Evolutionary conservation across 2,329 filamentous ascomycete species (phyloP).

Genomic region (Tolypocladium nubicola): DNA sequence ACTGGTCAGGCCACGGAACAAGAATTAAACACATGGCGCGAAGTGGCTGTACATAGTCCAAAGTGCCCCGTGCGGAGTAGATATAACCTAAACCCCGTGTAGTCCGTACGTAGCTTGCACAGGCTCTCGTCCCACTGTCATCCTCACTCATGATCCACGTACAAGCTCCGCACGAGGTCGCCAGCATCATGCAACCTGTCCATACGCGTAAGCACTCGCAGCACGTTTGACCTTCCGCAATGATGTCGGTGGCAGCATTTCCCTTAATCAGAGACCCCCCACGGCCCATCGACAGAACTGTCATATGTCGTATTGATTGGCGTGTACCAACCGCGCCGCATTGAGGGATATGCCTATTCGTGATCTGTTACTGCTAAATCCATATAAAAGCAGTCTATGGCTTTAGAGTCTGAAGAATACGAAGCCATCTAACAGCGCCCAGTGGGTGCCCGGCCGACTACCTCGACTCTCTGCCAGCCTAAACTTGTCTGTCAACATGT

Average conservation of each 20-base stretch:
- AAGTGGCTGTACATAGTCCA: neutral
- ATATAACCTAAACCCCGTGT: neutral
- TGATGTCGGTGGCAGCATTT: neutral
- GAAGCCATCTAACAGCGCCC: neutral
- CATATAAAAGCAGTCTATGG: neutral
- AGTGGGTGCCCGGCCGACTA: neutral
- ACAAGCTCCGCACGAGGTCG: neutral
- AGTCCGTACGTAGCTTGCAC: neutral
- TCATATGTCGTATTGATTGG: neutral
- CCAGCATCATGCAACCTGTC: neutral
- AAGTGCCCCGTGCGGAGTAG: too few species aligned
- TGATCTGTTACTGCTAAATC: neutral
- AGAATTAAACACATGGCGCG: neutral
- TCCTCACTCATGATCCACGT: neutral
- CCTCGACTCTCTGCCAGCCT: too few species aligned
- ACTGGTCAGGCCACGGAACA: neutral
- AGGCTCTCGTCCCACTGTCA: neutral
- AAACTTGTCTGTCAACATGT: too few species aligned
- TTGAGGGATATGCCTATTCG: neutral
- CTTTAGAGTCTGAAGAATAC: neutral
- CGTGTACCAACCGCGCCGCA: neutral
- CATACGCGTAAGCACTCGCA: neutral
- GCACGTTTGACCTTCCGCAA: neutral
- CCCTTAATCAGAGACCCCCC: neutral
- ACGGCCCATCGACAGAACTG: neutral